phyloP scores from a whole-genome alignment of 2,329 filamentous ascomycete genomes.

The Fusarium robinianum region DNA sequence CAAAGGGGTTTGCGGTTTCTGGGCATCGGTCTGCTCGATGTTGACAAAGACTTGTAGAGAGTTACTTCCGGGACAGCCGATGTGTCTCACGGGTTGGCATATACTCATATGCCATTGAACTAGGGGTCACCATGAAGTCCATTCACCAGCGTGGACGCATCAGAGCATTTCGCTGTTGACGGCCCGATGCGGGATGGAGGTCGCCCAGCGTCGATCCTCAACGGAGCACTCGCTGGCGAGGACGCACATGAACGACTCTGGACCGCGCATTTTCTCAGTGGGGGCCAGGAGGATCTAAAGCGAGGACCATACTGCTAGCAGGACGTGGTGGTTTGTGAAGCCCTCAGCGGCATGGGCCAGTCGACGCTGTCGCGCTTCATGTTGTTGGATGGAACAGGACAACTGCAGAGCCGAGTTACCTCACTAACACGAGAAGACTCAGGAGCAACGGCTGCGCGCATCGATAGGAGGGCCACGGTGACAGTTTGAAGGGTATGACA shows the following conservation, averaged over 20 bases:
- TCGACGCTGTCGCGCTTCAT: no score
- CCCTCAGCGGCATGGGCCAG: no score
- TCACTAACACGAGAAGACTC: no score
- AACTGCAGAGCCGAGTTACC: no score
- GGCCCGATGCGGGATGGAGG: constrained; percentile 14
- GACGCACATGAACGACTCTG: constrained; percentile 14
- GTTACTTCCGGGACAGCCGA: no score
- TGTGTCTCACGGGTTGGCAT: neutral
- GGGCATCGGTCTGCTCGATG: constrained; percentile 10
- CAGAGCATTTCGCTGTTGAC: constrained; percentile 10
- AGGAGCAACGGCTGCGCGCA: constrained; percentile 18
- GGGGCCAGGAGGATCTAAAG: neutral
- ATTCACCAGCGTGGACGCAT: neutral
- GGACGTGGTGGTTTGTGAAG: no score
- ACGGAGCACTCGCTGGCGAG: constrained; percentile 4
- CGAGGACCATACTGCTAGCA: no score
- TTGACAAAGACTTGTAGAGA: neutral
- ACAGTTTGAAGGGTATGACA: constrained; percentile 22
- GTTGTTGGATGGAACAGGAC: no score
- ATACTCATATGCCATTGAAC: neutral
- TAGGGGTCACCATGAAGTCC: neutral
- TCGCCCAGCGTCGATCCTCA: constrained; percentile 10
- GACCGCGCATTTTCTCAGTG: neutral
- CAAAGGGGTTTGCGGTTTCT: constrained; percentile 25
- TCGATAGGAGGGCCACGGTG: constrained; percentile 12